Evolutionary conservation across 768 basidiomycete species (phyloP), one percentile per base, ranked within the genome.

Genomic region (Auriscalpium orientale): DNA sequence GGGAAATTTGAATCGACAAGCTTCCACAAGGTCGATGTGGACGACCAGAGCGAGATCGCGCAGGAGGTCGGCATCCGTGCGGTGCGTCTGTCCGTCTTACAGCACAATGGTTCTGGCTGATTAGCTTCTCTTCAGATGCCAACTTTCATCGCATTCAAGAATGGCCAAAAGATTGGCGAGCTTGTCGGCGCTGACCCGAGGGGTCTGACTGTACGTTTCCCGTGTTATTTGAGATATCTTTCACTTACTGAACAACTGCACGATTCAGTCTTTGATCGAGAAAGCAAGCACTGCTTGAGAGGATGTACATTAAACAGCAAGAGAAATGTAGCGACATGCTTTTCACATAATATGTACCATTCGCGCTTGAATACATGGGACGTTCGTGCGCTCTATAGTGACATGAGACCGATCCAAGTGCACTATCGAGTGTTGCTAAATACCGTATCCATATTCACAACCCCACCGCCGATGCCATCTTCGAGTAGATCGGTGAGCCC

Each of bases 11-110:
- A 68, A 2, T 71, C 66, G 12, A 65, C 86, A 54, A 74, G 76
- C 16, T 85, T 88, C 67, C 87, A 84, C 76, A 87, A 86, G 66
- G 82, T 90, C 55, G 81, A 92, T 59, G 79, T 89, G 34, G 89
- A 92, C 62, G 73, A 72, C 38, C 78, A 79, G 52, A 57, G 64
- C 4, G 74, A 77, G 0, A 79, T 87, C 50, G 65, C 79, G 1
- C 68, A 79, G 56, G 83, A 86, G 68, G 80, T 78, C 51, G 79
- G 79, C 43, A 72, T 88, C 55, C 75, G 80, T 56, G 83, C 82
- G 52, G 86, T 87, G 66, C 38, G 84, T 76, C 15, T 43, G 15
- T 3, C 2, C 40, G 9, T 18, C 18, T 18, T 18, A 43, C 18
- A 2, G 38, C 40, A 4, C 4, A 13, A 13, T 43, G 15, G 3